phyloP scores from a whole-genome alignment of 2,329 filamentous ascomycete species.

The Colletotrichum navitas region DNA sequence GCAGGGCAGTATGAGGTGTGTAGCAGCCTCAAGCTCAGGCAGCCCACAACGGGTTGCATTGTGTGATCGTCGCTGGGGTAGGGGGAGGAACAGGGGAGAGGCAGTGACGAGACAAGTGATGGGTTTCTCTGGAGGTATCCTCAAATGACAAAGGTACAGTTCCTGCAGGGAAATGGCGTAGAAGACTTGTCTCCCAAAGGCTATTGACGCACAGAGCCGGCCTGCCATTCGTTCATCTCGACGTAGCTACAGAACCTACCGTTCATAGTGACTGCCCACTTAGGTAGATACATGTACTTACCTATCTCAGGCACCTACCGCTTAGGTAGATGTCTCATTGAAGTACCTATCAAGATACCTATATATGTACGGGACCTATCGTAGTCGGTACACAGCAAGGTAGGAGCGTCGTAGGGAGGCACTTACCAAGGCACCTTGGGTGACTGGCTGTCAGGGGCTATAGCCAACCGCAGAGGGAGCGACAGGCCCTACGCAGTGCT shows the following conservation, averaged over 20 bases:
- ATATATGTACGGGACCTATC: no score
- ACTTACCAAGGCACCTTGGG: background rate
- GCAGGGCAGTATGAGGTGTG: conserved; percentile 31
- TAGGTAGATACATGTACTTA: no score
- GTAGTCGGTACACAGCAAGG: no score
- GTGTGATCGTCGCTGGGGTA: conserved; percentile 37
- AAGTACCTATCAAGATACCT: background rate
- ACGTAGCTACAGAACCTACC: background rate
- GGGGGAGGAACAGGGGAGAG: background rate
- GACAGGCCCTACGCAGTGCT: background rate
- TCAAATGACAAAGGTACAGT: background rate
- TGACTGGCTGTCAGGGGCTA: background rate
- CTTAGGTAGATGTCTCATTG: background rate
- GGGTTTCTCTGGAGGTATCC: background rate
- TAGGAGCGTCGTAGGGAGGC: no score
- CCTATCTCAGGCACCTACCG: background rate
- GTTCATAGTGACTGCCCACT: no score
- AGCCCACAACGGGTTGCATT: conserved; percentile 22
- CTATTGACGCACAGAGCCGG: conserved; percentile 7
- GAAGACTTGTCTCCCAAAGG: background rate
- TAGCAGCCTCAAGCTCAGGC: conserved; percentile 36
- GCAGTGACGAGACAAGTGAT: background rate
- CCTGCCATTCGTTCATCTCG: no score
- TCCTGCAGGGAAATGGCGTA: background rate
- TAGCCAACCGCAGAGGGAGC: background rate